Conservation (phyloP, 352 stramenopile genomes). For the Lagenidium sp. region DNA sequence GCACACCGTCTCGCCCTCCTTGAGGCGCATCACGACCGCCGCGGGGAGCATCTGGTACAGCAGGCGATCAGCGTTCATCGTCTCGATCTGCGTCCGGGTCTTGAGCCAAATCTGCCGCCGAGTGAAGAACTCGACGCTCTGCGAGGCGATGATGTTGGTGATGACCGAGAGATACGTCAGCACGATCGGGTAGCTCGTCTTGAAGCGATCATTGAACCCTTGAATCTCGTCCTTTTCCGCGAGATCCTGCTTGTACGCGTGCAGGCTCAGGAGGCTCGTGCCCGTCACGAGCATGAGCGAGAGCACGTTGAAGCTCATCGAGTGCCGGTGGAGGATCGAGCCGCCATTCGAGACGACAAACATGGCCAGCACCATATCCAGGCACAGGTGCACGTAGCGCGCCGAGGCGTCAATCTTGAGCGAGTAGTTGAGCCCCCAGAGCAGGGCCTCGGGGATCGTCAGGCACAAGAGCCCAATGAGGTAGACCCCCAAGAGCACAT, state of each 20-base stretch:
- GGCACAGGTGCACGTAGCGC: conserved; percentile 68
- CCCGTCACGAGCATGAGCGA: conserved; percentile 39
- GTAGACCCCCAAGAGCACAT: conserved; percentile 52
- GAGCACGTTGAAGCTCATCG: conserved; percentile 50
- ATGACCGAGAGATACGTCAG: conserved; percentile 75
- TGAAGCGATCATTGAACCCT: conserved; percentile 68
- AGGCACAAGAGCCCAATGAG: conserved; percentile 45
- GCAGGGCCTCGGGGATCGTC: conserved; percentile 27
- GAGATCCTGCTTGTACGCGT: conserved; percentile 30
- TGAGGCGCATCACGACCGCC: conserved; percentile 76
- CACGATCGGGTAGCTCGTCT: conserved; percentile 73
- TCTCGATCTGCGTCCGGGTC: conserved; percentile 73
- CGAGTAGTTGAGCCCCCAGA: conserved; percentile 55
- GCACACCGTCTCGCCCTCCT: conserved; percentile 76
- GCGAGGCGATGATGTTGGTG: conserved; percentile 71
- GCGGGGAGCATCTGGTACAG: conserved; percentile 85
- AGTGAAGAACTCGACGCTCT: conserved; percentile 76
- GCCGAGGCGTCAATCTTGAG: conserved; percentile 50
- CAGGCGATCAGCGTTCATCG: conserved; percentile 72
- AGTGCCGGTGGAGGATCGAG: conserved; percentile 65
- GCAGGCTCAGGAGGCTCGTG: conserved; percentile 30
- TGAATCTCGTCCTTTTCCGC: conserved; percentile 14
- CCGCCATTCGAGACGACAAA: conserved; percentile 79
- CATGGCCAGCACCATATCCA: conserved; percentile 75
- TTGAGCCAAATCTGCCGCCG: conserved; percentile 81